These are phyloP conservation scores for Geotrichum ghanense DNA, from an alignment of 805 yeast genomes.

Conservation along the genomic window DNA sequence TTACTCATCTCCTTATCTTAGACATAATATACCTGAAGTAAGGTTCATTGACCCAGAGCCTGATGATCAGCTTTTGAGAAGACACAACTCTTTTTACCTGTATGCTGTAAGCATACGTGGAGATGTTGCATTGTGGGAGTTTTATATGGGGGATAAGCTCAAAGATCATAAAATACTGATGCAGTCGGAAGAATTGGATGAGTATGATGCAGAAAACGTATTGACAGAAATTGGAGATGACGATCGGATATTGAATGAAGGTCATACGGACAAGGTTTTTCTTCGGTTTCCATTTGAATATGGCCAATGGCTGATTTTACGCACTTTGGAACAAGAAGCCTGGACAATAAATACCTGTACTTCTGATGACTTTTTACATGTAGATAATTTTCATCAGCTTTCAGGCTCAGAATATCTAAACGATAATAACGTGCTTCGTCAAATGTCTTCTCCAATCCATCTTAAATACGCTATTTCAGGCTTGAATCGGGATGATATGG, in stretches of 20 bases:
- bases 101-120: constrained; percentile 38
- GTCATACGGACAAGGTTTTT: not conserved
- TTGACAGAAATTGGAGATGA: not conserved
- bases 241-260: too few species aligned
- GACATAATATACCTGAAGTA: constrained; percentile 48
- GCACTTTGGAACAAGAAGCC: constrained; percentile 32
- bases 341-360: constrained; percentile 42
- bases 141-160: constrained; percentile 7
- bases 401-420: constrained; percentile 26
- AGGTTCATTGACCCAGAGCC: constrained; percentile 25
- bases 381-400: constrained; percentile 35
- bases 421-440: constrained; percentile 27
- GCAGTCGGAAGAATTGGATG: constrained; percentile 3
- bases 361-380: constrained; percentile 35
- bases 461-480: not conserved
- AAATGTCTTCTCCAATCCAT: constrained; percentile 15
- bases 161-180: not conserved
- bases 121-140: constrained; percentile 18
- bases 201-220: not conserved
- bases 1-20: constrained; percentile 30
- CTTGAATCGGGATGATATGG: not conserved
- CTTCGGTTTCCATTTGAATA: constrained; percentile 1
- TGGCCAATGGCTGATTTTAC: constrained; percentile 11
- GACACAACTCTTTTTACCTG: constrained; percentile 20
- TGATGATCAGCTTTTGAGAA: constrained; percentile 5